Evolutionary conservation across 306 rosid genomes (phyloP).

Genomic region (Mimosa pudica): DNA sequence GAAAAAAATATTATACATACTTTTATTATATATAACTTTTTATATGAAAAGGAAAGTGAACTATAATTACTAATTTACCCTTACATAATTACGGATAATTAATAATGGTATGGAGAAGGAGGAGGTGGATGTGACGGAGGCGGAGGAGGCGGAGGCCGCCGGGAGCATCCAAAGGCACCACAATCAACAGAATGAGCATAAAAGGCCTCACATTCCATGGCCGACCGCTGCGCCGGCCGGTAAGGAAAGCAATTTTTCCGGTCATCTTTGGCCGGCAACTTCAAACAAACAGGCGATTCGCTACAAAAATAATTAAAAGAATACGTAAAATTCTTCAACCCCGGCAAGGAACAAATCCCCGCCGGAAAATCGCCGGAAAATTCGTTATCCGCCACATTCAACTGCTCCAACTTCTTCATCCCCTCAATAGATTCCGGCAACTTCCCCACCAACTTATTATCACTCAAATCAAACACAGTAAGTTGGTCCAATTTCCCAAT

Average conservation of each 20-base stretch:
- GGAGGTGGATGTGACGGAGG: neutral
- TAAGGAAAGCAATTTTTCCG: constrained; percentile 65
- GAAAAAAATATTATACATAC: too few relatives aligned
- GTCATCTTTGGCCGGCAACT: constrained; percentile 59
- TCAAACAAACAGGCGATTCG: constrained; percentile 57
- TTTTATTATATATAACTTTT: neutral
- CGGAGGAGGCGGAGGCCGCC: constrained; percentile 5
- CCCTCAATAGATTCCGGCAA: constrained; percentile 61
- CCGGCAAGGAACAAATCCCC: constrained; percentile 61
- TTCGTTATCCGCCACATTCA: constrained; percentile 69
- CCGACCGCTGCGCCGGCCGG: constrained; percentile 67
- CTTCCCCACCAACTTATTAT: constrained; percentile 58
- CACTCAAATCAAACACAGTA: constrained; percentile 75
- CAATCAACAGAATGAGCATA: constrained; percentile 59
- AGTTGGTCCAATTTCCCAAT: constrained; percentile 57
- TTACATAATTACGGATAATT: constrained; percentile 29
- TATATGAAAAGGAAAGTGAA: neutral
- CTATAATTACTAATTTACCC: neutral
- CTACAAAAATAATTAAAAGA: constrained; percentile 66
- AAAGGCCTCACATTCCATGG: constrained; percentile 55
- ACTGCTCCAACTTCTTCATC: constrained; percentile 75
- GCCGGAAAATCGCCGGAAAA: constrained; percentile 69
- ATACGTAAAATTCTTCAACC: constrained; percentile 74
- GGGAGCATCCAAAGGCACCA: constrained; percentile 51
- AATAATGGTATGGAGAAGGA: constrained; percentile 23